Base-by-base conservation (phyloP, 2,329 filamentous ascomycete species). In the Cytospora paraplurivora region DNA sequence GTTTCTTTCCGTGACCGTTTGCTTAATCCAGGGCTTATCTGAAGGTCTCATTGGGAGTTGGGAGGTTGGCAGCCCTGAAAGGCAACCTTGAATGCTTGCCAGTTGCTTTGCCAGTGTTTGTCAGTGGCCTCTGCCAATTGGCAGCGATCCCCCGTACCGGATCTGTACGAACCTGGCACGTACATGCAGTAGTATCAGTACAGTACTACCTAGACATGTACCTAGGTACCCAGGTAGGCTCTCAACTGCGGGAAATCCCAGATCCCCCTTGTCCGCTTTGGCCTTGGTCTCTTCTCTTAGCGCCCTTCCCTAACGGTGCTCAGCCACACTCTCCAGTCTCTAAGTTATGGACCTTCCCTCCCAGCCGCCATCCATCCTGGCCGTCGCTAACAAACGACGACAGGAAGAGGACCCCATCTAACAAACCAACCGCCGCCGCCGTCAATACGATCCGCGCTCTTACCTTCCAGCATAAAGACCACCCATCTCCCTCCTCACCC, bases 321-420 rank as follows among this genome's bases (percentile, higher is more conserved):
- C 44, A 61, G 59, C 59, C 59, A 61, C 59, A 61, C 41, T 61
- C 51, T 33, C 51, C 34, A 55, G 49, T 37, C 59, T 61, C 53
- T 49, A 51, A 33, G 34, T 49, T 52, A 52, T 35, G 34, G 56
- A 10, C 47, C 56, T 37, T 33, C 2, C 21, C 47, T 52, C 15
- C 27, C 27, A 27, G 27, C 44, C 44, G 44, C 44, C 44, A 21
- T 47, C 41, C 15, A 44, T 27, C 27, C 27, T 27, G 27, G 27
- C 27, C 27, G 4, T 27, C 27, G 27, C 27, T 27, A 27, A 27
- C 27, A 27, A 27, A 27, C 27, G 27, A 27, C 27, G 27, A 27
- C 27, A 27, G 27, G 27, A 27, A 27, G 27, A 27, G 4, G 27
- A 27, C 27, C 27, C 27, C 27, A 27, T 27, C 27, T 11, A n/a